Conservation (phyloP, 148 eudicot species). For the Fagopyrum homotropicum region DNA sequence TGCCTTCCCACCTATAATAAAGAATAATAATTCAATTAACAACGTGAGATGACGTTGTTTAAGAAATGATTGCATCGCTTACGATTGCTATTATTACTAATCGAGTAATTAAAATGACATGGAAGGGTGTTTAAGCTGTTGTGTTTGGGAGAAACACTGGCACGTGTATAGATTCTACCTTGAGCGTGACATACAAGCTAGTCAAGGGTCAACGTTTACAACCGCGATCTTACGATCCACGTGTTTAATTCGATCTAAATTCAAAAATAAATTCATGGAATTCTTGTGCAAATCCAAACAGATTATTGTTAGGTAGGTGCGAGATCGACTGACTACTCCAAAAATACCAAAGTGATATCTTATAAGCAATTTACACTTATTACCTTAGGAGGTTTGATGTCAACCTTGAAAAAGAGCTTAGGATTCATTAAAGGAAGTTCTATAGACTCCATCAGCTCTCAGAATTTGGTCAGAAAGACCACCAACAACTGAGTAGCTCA, state of each 20-base stretch:
- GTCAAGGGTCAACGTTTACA: conserved; percentile 5
- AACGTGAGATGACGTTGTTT: not conserved
- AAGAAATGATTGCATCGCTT: not conserved
- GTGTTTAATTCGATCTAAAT: not conserved
- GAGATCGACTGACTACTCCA: not conserved
- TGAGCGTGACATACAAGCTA: not conserved
- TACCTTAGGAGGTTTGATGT: conserved; percentile 99
- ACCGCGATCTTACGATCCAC: conserved; percentile 1
- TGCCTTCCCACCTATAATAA: conserved; percentile 35
- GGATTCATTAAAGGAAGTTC: conserved; percentile 98
- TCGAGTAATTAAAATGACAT: not conserved
- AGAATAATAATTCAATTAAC: not conserved
- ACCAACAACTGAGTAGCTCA: conserved; percentile 98
- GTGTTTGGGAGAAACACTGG: not conserved
- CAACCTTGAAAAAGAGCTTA: conserved; percentile 92
- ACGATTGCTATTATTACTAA: not conserved
- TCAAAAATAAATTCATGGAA: not conserved
- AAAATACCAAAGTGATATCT: not conserved
- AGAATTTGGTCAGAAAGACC: conserved; percentile 95
- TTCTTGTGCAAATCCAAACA: not conserved
- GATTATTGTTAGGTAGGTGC: conserved; percentile 1
- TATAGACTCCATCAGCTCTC: conserved; percentile 92
- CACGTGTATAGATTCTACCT: not conserved
- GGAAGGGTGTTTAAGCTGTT: not conserved
- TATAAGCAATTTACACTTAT: not conserved